phyloP scores from a whole-genome alignment of 2,329 filamentous ascomycete genomes.

The Bipolaris cookei region DNA sequence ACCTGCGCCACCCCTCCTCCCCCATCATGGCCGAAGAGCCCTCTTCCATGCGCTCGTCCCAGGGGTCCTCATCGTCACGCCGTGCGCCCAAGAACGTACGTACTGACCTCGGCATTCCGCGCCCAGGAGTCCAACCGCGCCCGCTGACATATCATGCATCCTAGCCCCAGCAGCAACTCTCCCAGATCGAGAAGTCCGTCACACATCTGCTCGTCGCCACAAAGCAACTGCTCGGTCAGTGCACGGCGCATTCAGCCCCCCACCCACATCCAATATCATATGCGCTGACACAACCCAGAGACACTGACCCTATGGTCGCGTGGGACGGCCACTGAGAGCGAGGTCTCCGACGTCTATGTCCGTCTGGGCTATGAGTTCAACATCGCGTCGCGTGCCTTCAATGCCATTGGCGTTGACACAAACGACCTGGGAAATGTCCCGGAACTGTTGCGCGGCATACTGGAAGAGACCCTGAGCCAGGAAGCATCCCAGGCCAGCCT shows the following conservation, averaged over 20 bases:
- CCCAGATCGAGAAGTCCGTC: slow-evolving; percentile 98
- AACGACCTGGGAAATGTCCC: slow-evolving; percentile 93
- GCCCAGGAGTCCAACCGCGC: slow-evolving; percentile 6
- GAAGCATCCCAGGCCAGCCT: slow-evolving; percentile 93
- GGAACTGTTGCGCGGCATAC: slow-evolving; percentile 84
- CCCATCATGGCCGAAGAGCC: slow-evolving; percentile 36
- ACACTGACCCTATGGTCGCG: slow-evolving; percentile 98
- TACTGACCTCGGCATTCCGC: slow-evolving; percentile 13
- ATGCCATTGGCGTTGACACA: slow-evolving; percentile 95
- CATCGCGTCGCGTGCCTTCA: slow-evolving; percentile 95
- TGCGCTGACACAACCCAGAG: slow-evolving; percentile 57
- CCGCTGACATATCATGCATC: slow-evolving; percentile 28
- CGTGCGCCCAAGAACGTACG: slow-evolving; percentile 48
- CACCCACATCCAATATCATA: slow-evolving; percentile 1
- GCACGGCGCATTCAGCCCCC: slow-evolving; percentile 10
- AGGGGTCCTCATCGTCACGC: slow-evolving; percentile 55
- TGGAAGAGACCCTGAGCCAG: slow-evolving; percentile 95
- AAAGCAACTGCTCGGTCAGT: slow-evolving; percentile 77
- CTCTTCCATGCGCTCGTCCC: slow-evolving; percentile 39
- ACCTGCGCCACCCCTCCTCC: slow-evolving; percentile 21
- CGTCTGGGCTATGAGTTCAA: slow-evolving; percentile 98
- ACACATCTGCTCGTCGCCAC: slow-evolving; percentile 91
- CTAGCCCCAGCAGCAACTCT: slow-evolving; percentile 76
- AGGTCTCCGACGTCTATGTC: slow-evolving; percentile 98
- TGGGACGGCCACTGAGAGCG: slow-evolving; percentile 85